These are phyloP conservation scores for Fraxinus platypoda DNA, from an alignment of 305 asterid genomes.

Conservation along the genomic window DNA sequence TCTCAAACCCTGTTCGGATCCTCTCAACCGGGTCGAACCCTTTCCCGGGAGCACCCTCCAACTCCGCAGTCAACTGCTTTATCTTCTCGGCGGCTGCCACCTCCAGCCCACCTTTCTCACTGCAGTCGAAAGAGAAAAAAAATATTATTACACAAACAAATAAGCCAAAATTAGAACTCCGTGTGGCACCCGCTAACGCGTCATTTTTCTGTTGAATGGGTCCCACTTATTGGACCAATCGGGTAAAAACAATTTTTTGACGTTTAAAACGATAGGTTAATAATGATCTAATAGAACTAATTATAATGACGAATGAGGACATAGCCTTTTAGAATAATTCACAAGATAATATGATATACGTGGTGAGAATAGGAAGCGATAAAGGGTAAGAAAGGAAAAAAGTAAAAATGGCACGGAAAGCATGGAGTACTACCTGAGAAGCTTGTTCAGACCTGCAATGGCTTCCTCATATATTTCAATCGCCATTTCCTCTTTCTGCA, in stretches of 20 bases:
- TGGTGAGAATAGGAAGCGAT: slow-evolving; percentile 21
- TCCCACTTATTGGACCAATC: slow-evolving; percentile 18
- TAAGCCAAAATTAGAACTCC: neutral
- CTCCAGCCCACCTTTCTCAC: slow-evolving; percentile 65
- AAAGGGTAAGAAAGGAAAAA: slow-evolving; percentile 21
- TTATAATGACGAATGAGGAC: slow-evolving; percentile 37
- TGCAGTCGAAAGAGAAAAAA: slow-evolving; percentile 18
- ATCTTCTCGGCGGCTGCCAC: slow-evolving; percentile 64
- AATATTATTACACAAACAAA: neutral
- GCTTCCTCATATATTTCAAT: slow-evolving; percentile 69
- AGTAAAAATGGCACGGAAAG: neutral
- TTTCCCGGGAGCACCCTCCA: slow-evolving; percentile 35
- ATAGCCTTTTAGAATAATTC: slow-evolving; percentile 1
- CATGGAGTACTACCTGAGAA: slow-evolving; percentile 53
- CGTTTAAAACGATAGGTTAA: slow-evolving; percentile 20
- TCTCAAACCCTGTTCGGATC: slow-evolving; percentile 64
- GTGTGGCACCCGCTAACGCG: slow-evolving; percentile 26
- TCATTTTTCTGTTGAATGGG: slow-evolving; percentile 5
- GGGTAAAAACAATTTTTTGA: neutral
- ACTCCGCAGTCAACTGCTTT: slow-evolving; percentile 57
- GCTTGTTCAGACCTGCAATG: slow-evolving; percentile 73
- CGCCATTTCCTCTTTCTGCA: slow-evolving; percentile 67
- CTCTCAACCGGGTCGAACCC: slow-evolving; percentile 52
- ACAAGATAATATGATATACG: neutral
- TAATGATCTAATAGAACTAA: slow-evolving; percentile 2